Percentiles rank a stretch among this genome's conserved stretches.
phyloP scores from a whole-genome alignment of 495 filamentous ascomycete genomes.

The Margaritispora aquatica region DNA sequence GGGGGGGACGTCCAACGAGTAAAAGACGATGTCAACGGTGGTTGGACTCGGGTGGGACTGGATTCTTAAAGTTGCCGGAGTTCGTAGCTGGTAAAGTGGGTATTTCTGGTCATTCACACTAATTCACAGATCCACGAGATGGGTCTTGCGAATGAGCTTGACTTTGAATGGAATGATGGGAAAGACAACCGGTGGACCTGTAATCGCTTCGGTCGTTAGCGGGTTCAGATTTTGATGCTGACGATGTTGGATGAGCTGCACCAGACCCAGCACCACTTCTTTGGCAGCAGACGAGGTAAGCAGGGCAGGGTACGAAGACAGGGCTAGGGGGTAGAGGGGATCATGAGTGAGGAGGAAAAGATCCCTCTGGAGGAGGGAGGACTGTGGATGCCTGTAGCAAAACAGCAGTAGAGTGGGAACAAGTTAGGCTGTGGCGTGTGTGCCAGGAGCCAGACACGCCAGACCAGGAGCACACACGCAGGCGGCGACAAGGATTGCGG shows the following conservation, averaged over 20 bases:
- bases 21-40: background rate
- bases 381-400: no score
- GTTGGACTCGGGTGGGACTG: background rate
- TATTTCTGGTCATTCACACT: conserved; percentile 12
- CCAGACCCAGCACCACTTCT: background rate
- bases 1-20: background rate
- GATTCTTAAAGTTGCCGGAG: conserved; percentile 3
- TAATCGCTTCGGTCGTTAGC: background rate
- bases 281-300: conserved; percentile 8
- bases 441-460: background rate
- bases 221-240: background rate
- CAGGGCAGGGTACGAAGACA: conserved; percentile 3
- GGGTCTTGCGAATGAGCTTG: conserved; percentile 7
- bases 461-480: background rate
- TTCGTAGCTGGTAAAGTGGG: background rate
- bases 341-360: conserved; percentile 5
- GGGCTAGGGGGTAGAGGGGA: background rate
- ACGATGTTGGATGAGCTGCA: background rate
- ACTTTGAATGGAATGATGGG: background rate
- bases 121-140: conserved; percentile 8
- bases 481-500: background rate
- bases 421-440: background rate
- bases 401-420: background rate
- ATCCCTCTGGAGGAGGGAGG: background rate
- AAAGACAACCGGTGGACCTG: background rate